phyloP scores from a whole-genome alignment of 1,284 basidiomycete genomes.

The Apiotrichum laibachii region DNA sequence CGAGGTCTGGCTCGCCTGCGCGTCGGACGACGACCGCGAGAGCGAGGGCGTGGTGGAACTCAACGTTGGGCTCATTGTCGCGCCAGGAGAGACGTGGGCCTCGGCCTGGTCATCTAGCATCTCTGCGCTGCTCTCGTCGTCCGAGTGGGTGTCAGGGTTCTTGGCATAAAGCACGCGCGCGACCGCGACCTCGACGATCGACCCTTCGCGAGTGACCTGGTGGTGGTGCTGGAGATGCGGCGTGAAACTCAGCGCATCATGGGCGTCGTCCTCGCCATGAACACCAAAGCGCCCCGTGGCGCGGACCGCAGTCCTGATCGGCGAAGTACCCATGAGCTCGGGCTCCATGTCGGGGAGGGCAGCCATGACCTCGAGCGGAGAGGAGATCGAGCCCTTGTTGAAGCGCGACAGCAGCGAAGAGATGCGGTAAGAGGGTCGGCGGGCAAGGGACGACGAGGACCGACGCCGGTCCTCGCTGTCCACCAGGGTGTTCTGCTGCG shows the following conservation, averaged over 20 bases:
- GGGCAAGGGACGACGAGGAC: background rate
- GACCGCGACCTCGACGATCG: slow-evolving; percentile 5
- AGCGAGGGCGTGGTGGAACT: background rate
- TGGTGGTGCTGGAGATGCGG: slow-evolving; percentile 1
- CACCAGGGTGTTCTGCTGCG: background rate
- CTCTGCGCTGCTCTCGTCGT: background rate
- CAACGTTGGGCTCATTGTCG: background rate
- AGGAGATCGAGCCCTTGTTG: slow-evolving; percentile 1
- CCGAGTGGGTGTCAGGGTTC: slow-evolving; percentile 16
- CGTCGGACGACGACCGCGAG: slow-evolving; percentile 17
- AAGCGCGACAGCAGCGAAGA: slow-evolving; percentile 9
- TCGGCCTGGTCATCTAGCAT: background rate
- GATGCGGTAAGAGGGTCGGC: slow-evolving; percentile 2
- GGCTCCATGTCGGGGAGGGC: background rate
- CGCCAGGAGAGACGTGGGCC: too few relatives aligned
- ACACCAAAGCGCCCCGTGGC: slow-evolving; percentile 36
- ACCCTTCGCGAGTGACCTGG: slow-evolving; percentile 9
- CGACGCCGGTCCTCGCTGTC: background rate
- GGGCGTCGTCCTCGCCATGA: slow-evolving; percentile 32
- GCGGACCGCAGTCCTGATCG: slow-evolving; percentile 22
- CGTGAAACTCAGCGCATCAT: background rate
- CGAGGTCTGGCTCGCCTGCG: slow-evolving; percentile 6
- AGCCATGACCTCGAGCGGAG: background rate
- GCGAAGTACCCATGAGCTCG: background rate
- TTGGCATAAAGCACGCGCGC: slow-evolving; percentile 25